phyloP scores from a whole-genome alignment of 1,139 yeast genomes.

The Pichiaceae sp. region DNA sequence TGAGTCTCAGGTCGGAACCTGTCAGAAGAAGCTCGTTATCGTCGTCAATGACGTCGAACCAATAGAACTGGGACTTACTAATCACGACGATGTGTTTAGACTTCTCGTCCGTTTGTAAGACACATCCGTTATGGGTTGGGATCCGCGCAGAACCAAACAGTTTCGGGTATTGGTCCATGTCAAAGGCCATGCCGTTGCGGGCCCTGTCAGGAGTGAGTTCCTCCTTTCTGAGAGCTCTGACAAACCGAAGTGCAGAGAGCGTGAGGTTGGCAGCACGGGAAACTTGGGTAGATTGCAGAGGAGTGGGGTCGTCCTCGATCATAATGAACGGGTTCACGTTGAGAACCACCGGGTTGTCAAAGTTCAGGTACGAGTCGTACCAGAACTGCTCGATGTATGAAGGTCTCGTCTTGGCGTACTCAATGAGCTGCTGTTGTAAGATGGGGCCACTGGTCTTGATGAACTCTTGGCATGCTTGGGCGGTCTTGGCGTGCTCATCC shows the following conservation, averaged over 20 bases:
- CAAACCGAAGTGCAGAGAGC: constrained; percentile 67
- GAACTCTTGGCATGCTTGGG: constrained; percentile 51
- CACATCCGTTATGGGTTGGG: constrained; percentile 74
- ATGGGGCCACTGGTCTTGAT: constrained; percentile 47
- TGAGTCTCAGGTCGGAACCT: constrained; percentile 68
- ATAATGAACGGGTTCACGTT: constrained; percentile 83
- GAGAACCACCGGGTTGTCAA: constrained; percentile 82
- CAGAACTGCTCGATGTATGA: constrained; percentile 89
- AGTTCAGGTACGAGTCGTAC: constrained; percentile 82
- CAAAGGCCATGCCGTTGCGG: constrained; percentile 57
- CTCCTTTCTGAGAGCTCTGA: constrained; percentile 67
- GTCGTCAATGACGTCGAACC: constrained; percentile 84
- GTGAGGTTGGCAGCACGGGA: constrained; percentile 80
- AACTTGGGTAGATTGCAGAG: constrained; percentile 63
- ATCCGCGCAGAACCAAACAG: constrained; percentile 82
- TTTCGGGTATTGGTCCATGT: constrained; percentile 86
- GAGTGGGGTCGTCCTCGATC: constrained; percentile 86
- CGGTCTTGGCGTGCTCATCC: constrained; percentile 54
- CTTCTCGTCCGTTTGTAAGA: constrained; percentile 70
- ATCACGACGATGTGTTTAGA: constrained; percentile 80
- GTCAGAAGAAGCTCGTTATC: constrained; percentile 60
- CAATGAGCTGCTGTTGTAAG: constrained; percentile 54
- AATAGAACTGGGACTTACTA: constrained; percentile 81
- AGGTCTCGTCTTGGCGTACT: constrained; percentile 55
- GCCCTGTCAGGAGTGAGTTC: constrained; percentile 68